These are phyloP conservation scores for Claviceps sp. DNA, from an alignment of 2,329 filamentous ascomycete genomes.

Conservation along the genomic window DNA sequence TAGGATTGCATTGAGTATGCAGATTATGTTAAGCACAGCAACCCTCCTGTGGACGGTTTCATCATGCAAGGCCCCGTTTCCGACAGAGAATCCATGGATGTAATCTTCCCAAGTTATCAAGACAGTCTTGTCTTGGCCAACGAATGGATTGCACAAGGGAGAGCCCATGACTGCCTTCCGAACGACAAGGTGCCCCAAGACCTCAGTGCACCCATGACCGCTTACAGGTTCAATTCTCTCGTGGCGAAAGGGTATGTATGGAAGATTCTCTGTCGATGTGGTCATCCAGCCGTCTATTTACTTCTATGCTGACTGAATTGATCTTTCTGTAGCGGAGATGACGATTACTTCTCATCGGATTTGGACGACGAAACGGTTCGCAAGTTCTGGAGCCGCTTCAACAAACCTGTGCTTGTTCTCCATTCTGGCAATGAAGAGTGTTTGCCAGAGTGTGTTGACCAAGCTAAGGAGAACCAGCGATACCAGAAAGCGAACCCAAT, in stretches of 20 bases:
- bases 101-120: slow-evolving; percentile 32
- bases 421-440: slow-evolving; percentile 54
- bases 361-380: slow-evolving; percentile 42
- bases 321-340: slow-evolving; percentile 42
- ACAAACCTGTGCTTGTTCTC: slow-evolving; percentile 48
- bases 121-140: slow-evolving; percentile 34
- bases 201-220: slow-evolving; percentile 34
- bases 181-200: slow-evolving; percentile 26
- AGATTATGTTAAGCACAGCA: slow-evolving; percentile 25
- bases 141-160: slow-evolving; percentile 41
- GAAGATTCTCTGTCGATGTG: background rate
- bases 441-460: slow-evolving; percentile 45
- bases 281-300: background rate
- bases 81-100: slow-evolving; percentile 53
- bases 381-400: slow-evolving; percentile 52
- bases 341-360: slow-evolving; percentile 82
- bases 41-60: slow-evolving; percentile 53
- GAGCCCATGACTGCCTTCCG: slow-evolving; percentile 40
- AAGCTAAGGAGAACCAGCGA: slow-evolving; percentile 38
- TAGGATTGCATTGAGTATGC: slow-evolving; percentile 46
- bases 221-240: slow-evolving; percentile 39
- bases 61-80: slow-evolving; percentile 72
- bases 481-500: slow-evolving; percentile 38
- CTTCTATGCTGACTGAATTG: background rate
- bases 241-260: slow-evolving; percentile 33